Conservation (phyloP, 208 protist genomes). For the Endotrypanum monterogeii region DNA sequence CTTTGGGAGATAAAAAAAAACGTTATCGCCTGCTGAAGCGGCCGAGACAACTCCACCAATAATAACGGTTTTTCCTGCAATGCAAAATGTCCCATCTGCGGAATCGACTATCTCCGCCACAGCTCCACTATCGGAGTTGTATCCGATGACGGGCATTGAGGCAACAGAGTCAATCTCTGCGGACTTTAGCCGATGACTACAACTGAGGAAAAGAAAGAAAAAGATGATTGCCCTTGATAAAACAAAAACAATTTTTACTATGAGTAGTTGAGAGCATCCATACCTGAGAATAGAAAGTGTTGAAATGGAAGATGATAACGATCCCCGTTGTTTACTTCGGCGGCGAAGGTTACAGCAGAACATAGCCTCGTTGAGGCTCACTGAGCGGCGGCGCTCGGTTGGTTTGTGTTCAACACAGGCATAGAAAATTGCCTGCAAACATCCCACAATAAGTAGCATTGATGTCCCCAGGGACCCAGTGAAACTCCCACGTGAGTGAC, state of each 20-base stretch:
- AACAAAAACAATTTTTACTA: neutral
- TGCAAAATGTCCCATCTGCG: neutral
- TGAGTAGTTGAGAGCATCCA: too few relatives aligned
- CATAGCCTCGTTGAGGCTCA: neutral
- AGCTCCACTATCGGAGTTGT: constrained; percentile 18
- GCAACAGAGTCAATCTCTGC: neutral
- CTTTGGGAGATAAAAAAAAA: constrained; percentile 58
- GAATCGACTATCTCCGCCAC: constrained; percentile 20
- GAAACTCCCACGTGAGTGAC: neutral
- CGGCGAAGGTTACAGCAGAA: neutral
- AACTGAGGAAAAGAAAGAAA: neutral
- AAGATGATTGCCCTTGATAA: too few relatives aligned
- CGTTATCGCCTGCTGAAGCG: constrained; percentile 30
- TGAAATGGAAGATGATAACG: neutral
- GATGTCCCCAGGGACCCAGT: neutral
- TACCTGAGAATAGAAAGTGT: neutral
- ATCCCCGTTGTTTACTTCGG: neutral
- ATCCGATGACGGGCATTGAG: constrained; percentile 26
- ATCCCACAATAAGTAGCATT: neutral
- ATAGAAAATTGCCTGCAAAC: neutral
- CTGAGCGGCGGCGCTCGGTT: neutral
- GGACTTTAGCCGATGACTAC: neutral
- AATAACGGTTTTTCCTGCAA: constrained; percentile 17
- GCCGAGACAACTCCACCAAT: constrained; percentile 18
- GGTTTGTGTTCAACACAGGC: too few relatives aligned